A percentile compares a stretch with the other conserved stretches of the same genome.
These are phyloP conservation scores for Erysimum pusillum DNA, from an alignment of 441 rosid species.

Conservation along the genomic window DNA sequence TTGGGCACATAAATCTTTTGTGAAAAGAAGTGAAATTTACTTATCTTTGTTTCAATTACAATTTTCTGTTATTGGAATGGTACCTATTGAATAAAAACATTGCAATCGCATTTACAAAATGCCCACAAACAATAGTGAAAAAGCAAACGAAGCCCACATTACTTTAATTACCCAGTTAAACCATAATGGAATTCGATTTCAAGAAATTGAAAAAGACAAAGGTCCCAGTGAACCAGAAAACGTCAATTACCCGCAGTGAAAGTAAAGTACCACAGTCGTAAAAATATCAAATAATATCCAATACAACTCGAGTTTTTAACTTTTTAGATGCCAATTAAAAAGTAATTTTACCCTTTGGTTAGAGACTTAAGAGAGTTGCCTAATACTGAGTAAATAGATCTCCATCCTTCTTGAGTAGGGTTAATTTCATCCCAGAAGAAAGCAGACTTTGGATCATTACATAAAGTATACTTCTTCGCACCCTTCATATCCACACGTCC, in stretches of 20 bases:
- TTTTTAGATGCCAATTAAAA: not conserved
- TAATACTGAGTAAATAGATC: conserved; percentile 28
- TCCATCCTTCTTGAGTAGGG: conserved; percentile 35
- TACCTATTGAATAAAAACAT: not conserved
- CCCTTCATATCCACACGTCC: conserved; percentile 24
- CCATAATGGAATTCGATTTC: too few species aligned
- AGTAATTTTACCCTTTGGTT: not conserved
- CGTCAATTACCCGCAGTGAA: not conserved
- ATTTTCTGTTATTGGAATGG: not conserved
- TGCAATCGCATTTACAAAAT: not conserved
- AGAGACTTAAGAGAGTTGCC: conserved; percentile 12
- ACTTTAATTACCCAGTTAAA: too few species aligned
- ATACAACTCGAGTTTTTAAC: not conserved
- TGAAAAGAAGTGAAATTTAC: not conserved
- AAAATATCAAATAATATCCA: not conserved
- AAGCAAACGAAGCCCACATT: too few species aligned
- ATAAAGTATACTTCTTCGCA: conserved; percentile 17
- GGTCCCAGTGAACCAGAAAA: not conserved
- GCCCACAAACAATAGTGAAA: too few species aligned
- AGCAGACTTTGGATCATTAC: conserved; percentile 31
- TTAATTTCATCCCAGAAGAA: conserved; percentile 42
- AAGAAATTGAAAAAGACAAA: too few species aligned
- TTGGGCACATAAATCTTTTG: not conserved
- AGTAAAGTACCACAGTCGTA: not conserved
- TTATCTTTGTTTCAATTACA: not conserved